Evolutionary conservation across 768 basidiomycete genomes (phyloP).

Genomic region (Collybia sp.): DNA sequence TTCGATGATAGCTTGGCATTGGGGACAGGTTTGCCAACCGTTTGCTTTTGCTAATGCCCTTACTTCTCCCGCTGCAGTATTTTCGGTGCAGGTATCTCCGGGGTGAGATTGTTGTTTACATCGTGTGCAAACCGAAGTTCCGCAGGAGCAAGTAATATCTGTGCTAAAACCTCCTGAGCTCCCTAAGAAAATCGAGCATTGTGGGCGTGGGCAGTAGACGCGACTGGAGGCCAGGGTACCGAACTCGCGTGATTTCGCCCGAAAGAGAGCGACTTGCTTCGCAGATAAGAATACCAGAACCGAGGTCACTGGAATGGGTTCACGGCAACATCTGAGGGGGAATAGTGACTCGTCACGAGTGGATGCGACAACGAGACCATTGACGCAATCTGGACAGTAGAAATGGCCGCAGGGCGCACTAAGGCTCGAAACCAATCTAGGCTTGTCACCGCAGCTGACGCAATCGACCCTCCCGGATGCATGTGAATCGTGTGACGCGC

Average conservation of each 20-base stretch:
- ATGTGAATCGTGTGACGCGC: too few species aligned
- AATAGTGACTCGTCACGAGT: constrained; percentile 34
- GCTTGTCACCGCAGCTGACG: constrained; percentile 9
- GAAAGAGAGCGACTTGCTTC: constrained; percentile 2
- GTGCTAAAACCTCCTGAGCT: constrained; percentile 11
- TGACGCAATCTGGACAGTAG: constrained; percentile 30
- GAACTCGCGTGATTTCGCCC: constrained; percentile 9
- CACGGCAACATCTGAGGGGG: constrained; percentile 35
- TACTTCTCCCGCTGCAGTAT: constrained; percentile 35
- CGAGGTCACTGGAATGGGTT: constrained; percentile 16
- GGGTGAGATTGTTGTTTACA: constrained; percentile 48
- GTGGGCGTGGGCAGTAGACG: constrained; percentile 4
- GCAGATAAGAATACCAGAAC: constrained; percentile 3
- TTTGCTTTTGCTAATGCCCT: constrained; percentile 37
- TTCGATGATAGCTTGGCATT: constrained; percentile 53
- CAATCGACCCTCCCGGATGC: constrained; percentile 7
- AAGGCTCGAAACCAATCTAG: constrained; percentile 5
- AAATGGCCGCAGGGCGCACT: constrained; percentile 31
- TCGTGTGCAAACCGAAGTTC: constrained; percentile 31
- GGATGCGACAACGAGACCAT: constrained; percentile 25
- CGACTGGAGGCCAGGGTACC: constrained; percentile 1
- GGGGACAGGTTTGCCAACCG: constrained; percentile 62
- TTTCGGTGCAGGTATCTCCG: constrained; percentile 33
- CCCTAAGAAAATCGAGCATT: constrained; percentile 34
- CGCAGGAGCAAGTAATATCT: constrained; percentile 37